Evolutionary conservation across 352 stramenopile genomes (phyloP), one percentile per base, ranked within the genome.

Genomic region (Paralagenidium karlingii): DNA sequence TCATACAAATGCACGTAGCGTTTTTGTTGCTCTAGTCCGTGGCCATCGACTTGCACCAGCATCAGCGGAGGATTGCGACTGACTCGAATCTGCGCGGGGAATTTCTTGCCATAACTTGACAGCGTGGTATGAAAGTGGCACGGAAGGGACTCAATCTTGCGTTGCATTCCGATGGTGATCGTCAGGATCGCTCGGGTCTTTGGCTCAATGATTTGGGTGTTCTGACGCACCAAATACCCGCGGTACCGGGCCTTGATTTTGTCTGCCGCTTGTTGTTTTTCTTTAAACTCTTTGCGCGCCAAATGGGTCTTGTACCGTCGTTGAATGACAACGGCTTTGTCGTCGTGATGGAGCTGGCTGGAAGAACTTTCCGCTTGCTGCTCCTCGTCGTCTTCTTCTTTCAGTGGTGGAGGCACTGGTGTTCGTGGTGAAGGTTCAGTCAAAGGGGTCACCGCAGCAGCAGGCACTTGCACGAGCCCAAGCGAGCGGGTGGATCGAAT

Each of bases 201-300:
- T 45, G 22, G 16, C 45, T 44, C 45, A 11, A 60, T 46, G 34
- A 44, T 47, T 25, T 63, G 50, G 19, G 58, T 40, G 42, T 60
- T 63, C 47, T 68, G 63, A 21, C 53, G 58, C 33, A 68, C 58
- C 5, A 63, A 39, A 29, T 68, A 68, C 4, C 58, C 58, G 32
- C 53, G 53, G 33, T 68, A 68, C 15, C 49, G 53, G 34, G 53
- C 58, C 25, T 68, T 68, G 41, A 68, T 68, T 45, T 58, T 58
- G 20, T 58, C 50, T 28, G 60, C 58, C 19, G 58, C 58, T 18
- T 53, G 38, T 18, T 58, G 57, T 47, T 63, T 63, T 18, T 53
- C 47, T 39, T 61, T 48, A n/a, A 61, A 68, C 22, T 55, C 44
- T 0, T 42, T 40, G 8, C 58, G 47, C n/a, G 46, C 45, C 3